These are phyloP conservation scores for Venturia pyrina DNA, from an alignment of 2,329 filamentous ascomycete species.

Conservation along the genomic window DNA sequence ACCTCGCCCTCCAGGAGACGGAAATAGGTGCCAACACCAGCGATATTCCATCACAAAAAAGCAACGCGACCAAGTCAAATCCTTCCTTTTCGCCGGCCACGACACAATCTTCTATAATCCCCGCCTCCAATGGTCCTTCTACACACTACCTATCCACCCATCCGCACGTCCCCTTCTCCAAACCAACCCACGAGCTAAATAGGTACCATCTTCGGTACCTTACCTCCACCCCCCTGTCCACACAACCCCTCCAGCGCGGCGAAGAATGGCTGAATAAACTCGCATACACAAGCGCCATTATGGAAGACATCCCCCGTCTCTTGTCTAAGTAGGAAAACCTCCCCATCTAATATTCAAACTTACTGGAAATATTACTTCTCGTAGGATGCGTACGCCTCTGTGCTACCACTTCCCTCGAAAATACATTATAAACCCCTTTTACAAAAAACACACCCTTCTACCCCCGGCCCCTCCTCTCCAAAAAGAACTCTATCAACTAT, in stretches of 20 bases:
- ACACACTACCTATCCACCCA: slow-evolving; percentile 23
- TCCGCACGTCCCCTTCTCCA: slow-evolving; percentile 20
- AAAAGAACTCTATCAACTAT: too few species aligned
- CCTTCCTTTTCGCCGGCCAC: slow-evolving; percentile 33
- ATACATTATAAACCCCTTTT: too few species aligned
- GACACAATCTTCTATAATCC: slow-evolving; percentile 34
- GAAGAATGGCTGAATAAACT: slow-evolving; percentile 37
- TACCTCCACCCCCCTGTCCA: slow-evolving; percentile 15
- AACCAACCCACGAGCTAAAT: slow-evolving; percentile 40
- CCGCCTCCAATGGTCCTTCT: slow-evolving; percentile 22
- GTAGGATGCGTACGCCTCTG: too few species aligned
- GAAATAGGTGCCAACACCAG: slow-evolving; percentile 10
- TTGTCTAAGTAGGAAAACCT: too few species aligned
- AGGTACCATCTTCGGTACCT: slow-evolving; percentile 39
- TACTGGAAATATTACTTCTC: too few species aligned
- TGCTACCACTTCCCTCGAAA: too few species aligned
- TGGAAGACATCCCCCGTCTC: slow-evolving; percentile 44
- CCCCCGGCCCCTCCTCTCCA: too few species aligned
- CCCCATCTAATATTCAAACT: too few species aligned
- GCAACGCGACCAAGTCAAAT: slow-evolving; percentile 26
- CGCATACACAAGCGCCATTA: slow-evolving; percentile 41
- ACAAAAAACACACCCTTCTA: too few species aligned
- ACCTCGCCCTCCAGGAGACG: slow-evolving; percentile 6
- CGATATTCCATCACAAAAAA: slow-evolving; percentile 13
- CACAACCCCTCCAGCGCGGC: slow-evolving; percentile 1